Base-by-base conservation (phyloP, 2,329 filamentous ascomycete genomes). In the Exophiala sp. region DNA sequence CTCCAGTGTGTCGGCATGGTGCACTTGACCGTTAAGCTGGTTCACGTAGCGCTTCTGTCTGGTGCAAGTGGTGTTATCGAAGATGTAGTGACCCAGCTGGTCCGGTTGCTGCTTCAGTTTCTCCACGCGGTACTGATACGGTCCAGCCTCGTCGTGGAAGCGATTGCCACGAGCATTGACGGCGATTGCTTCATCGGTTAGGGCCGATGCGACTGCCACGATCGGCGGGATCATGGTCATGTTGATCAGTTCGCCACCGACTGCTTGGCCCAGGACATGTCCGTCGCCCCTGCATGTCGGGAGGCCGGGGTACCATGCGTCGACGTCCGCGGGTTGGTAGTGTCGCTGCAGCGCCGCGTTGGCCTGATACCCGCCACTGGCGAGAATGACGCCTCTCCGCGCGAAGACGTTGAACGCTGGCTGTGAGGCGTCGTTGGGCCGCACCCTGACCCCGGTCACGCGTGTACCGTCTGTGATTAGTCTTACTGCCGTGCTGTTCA, bases 321-420 rank as follows among this genome's bases (percentile, higher is more conserved):
- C 35, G 6, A 18, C 7, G 10, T n/a, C 8, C 3, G 47, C 16
- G 10, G 47, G 47, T 29, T 6, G 5, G 32, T 49, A 49, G 3
- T 20, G 47, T 16, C 18, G 35, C 18, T 35, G 34, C 5, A 49
- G 47, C 3, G 47, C 47, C 38, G 47, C 10, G 68, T 97, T 91
- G 9, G 91, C 89, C 65, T 87, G 82, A 60, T 86, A 83, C 1
- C 90, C 89, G 16, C 89, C 89, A 3, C 77, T 77, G 1, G 81
- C 78, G 39, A 85, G 87, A 65, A 97, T 94, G 53, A 71, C 78
- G 32, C 91, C 91, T 16, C 32, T 40, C 20, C 24, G 20, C n/a
- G 47, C 47, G 47, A 49, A 49, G n/a, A 49, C 47, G 12, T 49
- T 49, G 47, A 49, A 49, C 12, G 47, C 5, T 16, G 47, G 47